Evolutionary conservation across 2,329 filamentous ascomycete species (phyloP).

Genomic region (Xylariaceae sp.): DNA sequence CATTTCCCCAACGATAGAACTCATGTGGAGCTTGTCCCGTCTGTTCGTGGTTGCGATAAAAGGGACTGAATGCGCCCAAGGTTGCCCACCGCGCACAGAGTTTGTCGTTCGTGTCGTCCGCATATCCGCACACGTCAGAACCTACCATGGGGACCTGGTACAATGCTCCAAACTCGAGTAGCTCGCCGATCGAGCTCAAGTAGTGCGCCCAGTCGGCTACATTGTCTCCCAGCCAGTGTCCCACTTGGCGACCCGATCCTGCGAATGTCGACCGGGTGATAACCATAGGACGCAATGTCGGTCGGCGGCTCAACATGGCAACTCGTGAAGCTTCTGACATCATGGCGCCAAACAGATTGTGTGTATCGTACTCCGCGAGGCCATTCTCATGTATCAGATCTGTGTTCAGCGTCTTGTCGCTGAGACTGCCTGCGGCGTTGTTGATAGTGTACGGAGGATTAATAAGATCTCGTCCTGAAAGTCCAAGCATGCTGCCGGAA

Average conservation of each 20-base stretch:
- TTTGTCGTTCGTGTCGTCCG: slow-evolving; percentile 52
- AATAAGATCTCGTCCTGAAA: slow-evolving; percentile 53
- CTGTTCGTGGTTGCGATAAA: slow-evolving; percentile 64
- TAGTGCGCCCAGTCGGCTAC: slow-evolving; percentile 45
- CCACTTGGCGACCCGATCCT: slow-evolving; percentile 54
- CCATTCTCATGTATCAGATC: slow-evolving; percentile 59
- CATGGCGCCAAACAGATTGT: slow-evolving; percentile 63
- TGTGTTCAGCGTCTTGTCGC: slow-evolving; percentile 50
- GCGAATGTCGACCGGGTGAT: slow-evolving; percentile 63
- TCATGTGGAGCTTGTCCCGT: slow-evolving; percentile 47
- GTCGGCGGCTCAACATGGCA: slow-evolving; percentile 54
- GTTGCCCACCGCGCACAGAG: slow-evolving; percentile 66
- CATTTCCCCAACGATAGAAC: slow-evolving; percentile 56
- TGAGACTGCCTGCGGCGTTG: slow-evolving; percentile 40
- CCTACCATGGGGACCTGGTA: slow-evolving; percentile 53
- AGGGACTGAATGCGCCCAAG: slow-evolving; percentile 63
- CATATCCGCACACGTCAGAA: slow-evolving; percentile 62
- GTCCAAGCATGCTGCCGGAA: slow-evolving; percentile 41
- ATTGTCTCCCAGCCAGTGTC: slow-evolving; percentile 44
- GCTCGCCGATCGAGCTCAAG: slow-evolving; percentile 42
- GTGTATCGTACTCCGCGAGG: slow-evolving; percentile 58
- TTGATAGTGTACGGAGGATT: slow-evolving; percentile 54
- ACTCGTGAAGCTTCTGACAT: slow-evolving; percentile 54
- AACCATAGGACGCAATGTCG: slow-evolving; percentile 52
- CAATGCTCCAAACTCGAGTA: slow-evolving; percentile 45